phyloP scores from a whole-genome alignment of 2,329 filamentous ascomycete genomes.

The Microdochium nivale region DNA sequence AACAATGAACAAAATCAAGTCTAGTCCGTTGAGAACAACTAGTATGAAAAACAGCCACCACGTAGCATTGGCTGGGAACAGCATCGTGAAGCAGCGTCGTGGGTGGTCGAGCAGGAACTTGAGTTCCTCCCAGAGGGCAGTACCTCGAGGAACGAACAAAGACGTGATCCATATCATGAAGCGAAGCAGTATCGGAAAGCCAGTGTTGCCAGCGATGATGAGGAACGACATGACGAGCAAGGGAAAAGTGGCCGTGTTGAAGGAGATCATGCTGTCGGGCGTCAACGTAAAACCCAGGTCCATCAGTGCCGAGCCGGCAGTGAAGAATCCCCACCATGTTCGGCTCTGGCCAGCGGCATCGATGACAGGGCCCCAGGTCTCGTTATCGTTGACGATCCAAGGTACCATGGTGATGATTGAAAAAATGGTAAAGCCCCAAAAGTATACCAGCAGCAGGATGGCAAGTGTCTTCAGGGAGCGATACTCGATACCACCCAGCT shows the following conservation, averaged over 20 bases:
- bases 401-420: slow-evolving; percentile 66
- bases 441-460: slow-evolving; percentile 70
- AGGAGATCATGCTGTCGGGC: slow-evolving; percentile 88
- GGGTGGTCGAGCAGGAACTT: slow-evolving; percentile 89
- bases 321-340: slow-evolving; percentile 91
- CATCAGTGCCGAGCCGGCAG: slow-evolving; percentile 80
- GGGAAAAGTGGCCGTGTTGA: slow-evolving; percentile 66
- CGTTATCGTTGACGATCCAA: slow-evolving; percentile 63
- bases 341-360: slow-evolving; percentile 50
- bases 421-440: slow-evolving; percentile 72
- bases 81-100: slow-evolving; percentile 86
- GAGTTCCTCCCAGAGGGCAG: slow-evolving; percentile 79
- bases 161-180: slow-evolving; percentile 83
- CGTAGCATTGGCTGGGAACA: slow-evolving; percentile 83
- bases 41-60: slow-evolving; percentile 95
- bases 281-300: slow-evolving; percentile 92
- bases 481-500: slow-evolving; percentile 94
- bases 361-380: slow-evolving; percentile 59
- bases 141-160: slow-evolving; percentile 53
- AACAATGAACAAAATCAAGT: slow-evolving; percentile 85
- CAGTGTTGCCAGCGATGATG: slow-evolving; percentile 91
- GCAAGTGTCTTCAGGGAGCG: slow-evolving; percentile 81
- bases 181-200: slow-evolving; percentile 88
- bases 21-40: slow-evolving; percentile 70
- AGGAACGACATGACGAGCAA: slow-evolving; percentile 75